Conservation (phyloP, 441 rosid species). For the Croton laevigatus region DNA sequence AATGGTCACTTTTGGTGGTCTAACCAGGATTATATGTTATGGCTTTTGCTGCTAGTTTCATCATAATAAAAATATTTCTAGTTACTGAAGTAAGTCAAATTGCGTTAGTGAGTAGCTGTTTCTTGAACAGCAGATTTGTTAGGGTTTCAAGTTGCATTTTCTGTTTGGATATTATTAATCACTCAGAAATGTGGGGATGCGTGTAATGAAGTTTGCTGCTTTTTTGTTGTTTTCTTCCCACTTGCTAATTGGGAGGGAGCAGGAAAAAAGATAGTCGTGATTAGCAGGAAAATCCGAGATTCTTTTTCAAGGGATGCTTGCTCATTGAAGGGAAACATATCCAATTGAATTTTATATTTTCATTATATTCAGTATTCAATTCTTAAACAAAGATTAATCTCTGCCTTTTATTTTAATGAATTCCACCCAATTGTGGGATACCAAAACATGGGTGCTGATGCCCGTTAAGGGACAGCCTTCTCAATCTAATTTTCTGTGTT, state of each 20-base stretch:
- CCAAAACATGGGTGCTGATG: too few species aligned
- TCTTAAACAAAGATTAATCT: too few species aligned
- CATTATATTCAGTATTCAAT: too few species aligned
- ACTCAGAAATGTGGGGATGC: background rate
- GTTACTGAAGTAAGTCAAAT: background rate
- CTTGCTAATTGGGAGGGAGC: background rate
- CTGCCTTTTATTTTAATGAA: too few species aligned
- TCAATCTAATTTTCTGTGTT: too few species aligned
- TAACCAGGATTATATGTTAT: background rate
- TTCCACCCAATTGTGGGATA: too few species aligned
- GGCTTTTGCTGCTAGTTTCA: background rate
- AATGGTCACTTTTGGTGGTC: background rate
- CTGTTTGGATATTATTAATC: background rate
- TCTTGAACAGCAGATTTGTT: conserved; percentile 1
- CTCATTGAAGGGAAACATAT: too few species aligned
- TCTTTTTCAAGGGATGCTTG: too few species aligned
- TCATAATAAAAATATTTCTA: background rate
- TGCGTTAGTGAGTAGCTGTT: background rate
- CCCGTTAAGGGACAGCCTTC: too few species aligned
- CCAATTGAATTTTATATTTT: too few species aligned
- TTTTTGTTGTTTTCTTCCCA: background rate
- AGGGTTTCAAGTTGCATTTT: background rate
- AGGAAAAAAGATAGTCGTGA: too few species aligned
- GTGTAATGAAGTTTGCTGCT: background rate
- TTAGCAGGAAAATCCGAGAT: too few species aligned